phyloP scores from a whole-genome alignment of 2,329 filamentous ascomycete genomes.

The Paecilomyces variotii region DNA sequence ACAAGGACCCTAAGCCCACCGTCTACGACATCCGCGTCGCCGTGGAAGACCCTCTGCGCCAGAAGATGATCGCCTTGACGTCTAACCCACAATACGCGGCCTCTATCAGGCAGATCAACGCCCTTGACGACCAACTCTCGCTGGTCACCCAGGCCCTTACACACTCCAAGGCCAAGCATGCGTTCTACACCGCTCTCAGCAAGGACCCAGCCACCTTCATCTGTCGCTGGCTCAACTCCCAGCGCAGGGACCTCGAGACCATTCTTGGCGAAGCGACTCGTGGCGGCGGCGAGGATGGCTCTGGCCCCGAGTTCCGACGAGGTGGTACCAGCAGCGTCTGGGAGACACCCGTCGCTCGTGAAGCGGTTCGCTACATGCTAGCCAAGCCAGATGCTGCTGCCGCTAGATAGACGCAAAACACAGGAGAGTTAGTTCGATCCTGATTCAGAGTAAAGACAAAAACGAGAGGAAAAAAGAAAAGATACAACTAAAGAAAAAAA shows the following conservation, averaged over 20 bases:
- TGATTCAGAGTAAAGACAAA: not conserved
- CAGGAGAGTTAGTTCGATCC: not conserved
- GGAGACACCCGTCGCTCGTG: conserved; percentile 53
- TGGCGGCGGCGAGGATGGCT: conserved; percentile 46
- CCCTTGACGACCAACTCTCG: conserved; percentile 77
- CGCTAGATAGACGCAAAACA: conserved; percentile 12
- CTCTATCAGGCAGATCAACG: conserved; percentile 66
- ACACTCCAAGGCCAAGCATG: conserved; percentile 81
- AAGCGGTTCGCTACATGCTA: conserved; percentile 55
- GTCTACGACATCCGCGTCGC: conserved; percentile 84
- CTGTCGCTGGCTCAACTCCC: conserved; percentile 78
- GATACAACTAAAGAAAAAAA: not conserved
- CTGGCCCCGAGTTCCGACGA: conserved; percentile 36
- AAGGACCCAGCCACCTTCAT: conserved; percentile 80
- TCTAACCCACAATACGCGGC: conserved; percentile 62
- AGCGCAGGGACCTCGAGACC: conserved; percentile 83
- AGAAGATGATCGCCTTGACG: conserved; percentile 56
- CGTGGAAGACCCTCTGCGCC: conserved; percentile 72
- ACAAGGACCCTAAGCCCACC: conserved; percentile 66
- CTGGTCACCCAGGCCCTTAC: conserved; percentile 73
- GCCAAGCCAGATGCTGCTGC: conserved; percentile 37
- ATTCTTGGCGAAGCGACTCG: conserved; percentile 73
- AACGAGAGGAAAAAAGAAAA: not conserved
- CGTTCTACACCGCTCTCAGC: conserved; percentile 71
- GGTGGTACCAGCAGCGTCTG: conserved; percentile 54